Evolutionary conservation across 2,329 filamentous ascomycete species (phyloP), one percentile per base, ranked within the genome.

Genomic region (Coniochaeta prunicola): DNA sequence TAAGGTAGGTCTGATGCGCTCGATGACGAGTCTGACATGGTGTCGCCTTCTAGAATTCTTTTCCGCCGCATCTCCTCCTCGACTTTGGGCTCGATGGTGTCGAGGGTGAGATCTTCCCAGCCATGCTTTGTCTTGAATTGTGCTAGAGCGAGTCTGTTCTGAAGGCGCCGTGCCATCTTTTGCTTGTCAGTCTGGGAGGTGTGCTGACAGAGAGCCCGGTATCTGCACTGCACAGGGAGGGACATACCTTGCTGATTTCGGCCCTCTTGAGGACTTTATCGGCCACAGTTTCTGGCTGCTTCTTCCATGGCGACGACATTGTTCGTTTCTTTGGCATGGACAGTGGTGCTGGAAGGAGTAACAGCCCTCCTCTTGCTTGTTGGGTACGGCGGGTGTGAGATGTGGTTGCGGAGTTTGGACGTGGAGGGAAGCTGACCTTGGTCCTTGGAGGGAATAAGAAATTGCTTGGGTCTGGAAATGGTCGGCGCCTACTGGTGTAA

Each of bases 51-150:
- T 58, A 87, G 80, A 66, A 89, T 83, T 12, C 53, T 24, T 75
- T 88, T 89, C 66, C 87, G 83, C 75, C 88, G 85, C 70, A 92
- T 80, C 74, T 93, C 85, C 70, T 92, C 84, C 70, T 93, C 88
- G 63, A 93, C 78, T 71, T 88, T 89, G 57, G 91, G 91, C 75
- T 96, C 91, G 75, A 96, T 91, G 62, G 81, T 87, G 71, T 92
- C 90, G 69, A 96, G 84, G 63, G 89, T 90, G 71, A 96, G 83
- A 73, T 94, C 90, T 75, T 97, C 89, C 87, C 92, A 96, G 71
- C 92, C 92, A 77, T 96, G 89, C 76, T 96, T 92, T 65, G 94
- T 92, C 78, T 97, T 97, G 83, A 97, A 94, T 74, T 96, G 94
- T 71, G 94, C 94, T 64, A 97, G 85, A 60, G 94, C 93, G 61